A percentile compares a stretch with the other conserved stretches of the same genome.
Evolutionary conservation across 805 yeast genomes (phyloP).

Genomic region (Candida chilensis): DNA sequence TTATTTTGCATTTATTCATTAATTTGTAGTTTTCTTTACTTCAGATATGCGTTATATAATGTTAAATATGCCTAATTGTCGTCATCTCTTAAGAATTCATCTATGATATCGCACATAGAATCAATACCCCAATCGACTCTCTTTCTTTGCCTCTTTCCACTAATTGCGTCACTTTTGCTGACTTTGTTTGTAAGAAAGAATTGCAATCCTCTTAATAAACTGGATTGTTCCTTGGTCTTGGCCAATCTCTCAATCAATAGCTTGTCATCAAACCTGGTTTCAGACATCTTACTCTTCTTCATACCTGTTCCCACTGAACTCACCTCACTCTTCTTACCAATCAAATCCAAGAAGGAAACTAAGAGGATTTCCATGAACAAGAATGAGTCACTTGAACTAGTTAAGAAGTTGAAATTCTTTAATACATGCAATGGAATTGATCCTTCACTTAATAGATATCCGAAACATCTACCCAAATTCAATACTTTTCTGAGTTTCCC

Average conservation of each 20-base stretch:
- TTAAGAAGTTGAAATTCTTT: constrained; percentile 64
- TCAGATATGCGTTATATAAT: too few species aligned
- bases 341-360: constrained; percentile 53
- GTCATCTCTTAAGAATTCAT: constrained; percentile 32
- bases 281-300: constrained; percentile 8
- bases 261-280: constrained; percentile 33
- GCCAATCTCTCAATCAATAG: constrained; percentile 36
- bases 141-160: constrained; percentile 42
- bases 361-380: constrained; percentile 69
- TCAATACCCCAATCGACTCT: constrained; percentile 65
- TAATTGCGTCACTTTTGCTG: constrained; percentile 32
- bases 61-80: too few species aligned
- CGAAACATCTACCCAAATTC: constrained; percentile 77
- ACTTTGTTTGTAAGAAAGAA: constrained; percentile 45
- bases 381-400: constrained; percentile 52
- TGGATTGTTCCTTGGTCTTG: constrained; percentile 48
- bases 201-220: constrained; percentile 58
- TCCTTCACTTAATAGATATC: constrained; percentile 64
- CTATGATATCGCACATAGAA: constrained; percentile 42
- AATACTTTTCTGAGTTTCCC: constrained; percentile 47
- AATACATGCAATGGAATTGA: constrained; percentile 66
- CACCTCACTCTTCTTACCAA: constrained; percentile 55
- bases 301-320: constrained; percentile 34
- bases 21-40: too few species aligned
- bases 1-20: too few species aligned